Evolutionary conservation across 169 alveolate species (phyloP).

Genomic region (Plasmodium knowlesi): DNA sequence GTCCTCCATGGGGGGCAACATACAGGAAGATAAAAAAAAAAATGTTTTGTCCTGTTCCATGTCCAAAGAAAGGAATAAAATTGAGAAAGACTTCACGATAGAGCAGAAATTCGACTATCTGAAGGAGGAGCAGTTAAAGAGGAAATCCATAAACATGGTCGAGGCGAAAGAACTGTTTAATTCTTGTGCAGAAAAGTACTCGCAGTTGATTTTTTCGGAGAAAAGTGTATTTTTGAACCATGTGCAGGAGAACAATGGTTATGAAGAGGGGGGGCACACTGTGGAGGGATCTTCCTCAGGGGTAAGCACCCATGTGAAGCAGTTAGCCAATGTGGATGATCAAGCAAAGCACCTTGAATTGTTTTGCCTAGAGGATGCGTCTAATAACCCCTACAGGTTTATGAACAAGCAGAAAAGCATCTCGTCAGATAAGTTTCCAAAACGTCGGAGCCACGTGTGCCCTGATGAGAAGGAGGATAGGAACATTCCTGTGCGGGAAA

Average conservation of each 20-base stretch:
- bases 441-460: neutral
- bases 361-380: neutral
- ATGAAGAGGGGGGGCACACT: neutral
- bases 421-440: neutral
- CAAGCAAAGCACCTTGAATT: neutral
- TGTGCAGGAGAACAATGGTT: neutral
- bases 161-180: slow-evolving; percentile 1
- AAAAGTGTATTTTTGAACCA: neutral
- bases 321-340: too few relatives aligned
- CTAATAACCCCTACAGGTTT: neutral
- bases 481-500: neutral
- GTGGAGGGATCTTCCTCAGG: too few relatives aligned
- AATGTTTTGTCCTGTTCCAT: neutral
- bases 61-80: neutral
- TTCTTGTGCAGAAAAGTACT: neutral
- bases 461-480: neutral
- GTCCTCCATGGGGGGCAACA: neutral
- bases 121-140: neutral
- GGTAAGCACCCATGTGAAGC: too few relatives aligned
- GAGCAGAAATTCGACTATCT: neutral
- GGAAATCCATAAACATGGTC: neutral
- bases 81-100: neutral
- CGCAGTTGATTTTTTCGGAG: neutral
- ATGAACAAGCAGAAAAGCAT: neutral
- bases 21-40: slow-evolving; percentile 16